Evolutionary conservation across 23 red algal genomes (phyloP).

Genomic region (Pyropia haitanensis): DNA sequence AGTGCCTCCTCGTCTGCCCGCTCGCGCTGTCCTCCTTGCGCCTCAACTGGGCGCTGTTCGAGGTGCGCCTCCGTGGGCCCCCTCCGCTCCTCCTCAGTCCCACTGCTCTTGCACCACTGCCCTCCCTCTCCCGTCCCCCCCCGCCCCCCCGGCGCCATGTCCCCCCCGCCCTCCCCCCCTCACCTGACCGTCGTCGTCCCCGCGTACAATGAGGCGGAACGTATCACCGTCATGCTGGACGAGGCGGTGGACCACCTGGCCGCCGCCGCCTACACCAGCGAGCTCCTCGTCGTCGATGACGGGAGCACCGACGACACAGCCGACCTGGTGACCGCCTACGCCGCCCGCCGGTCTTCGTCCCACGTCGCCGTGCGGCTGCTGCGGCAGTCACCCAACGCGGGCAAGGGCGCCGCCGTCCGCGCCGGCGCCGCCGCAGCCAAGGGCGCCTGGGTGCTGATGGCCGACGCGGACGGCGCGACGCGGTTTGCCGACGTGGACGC

Average conservation of each 20-base stretch:
- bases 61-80: no score
- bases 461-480: constrained; percentile 94
- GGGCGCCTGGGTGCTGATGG: constrained; percentile 75
- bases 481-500: constrained; percentile 65
- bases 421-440: constrained; percentile 43
- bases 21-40: no score
- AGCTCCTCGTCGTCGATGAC: constrained; percentile 89
- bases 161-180: neutral
- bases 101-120: no score
- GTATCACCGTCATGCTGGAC: constrained; percentile 68
- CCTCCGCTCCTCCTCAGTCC: no score
- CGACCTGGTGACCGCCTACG: constrained; percentile 32
- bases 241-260: constrained; percentile 61
- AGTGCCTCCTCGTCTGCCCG: no score
- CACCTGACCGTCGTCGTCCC: constrained; percentile 70
- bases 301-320: constrained; percentile 74
- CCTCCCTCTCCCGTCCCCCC: no score
- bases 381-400: constrained; percentile 32
- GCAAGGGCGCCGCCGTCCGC: constrained; percentile 85
- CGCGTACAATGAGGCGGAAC: constrained; percentile 85
- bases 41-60: no score
- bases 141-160: no score
- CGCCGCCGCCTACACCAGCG: constrained; percentile 50
- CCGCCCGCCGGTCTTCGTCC: neutral
- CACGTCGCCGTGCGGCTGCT: constrained; percentile 53